These are phyloP conservation scores for Salix caprea DNA, from an alignment of 345 rosid genomes.

Conservation along the genomic window DNA sequence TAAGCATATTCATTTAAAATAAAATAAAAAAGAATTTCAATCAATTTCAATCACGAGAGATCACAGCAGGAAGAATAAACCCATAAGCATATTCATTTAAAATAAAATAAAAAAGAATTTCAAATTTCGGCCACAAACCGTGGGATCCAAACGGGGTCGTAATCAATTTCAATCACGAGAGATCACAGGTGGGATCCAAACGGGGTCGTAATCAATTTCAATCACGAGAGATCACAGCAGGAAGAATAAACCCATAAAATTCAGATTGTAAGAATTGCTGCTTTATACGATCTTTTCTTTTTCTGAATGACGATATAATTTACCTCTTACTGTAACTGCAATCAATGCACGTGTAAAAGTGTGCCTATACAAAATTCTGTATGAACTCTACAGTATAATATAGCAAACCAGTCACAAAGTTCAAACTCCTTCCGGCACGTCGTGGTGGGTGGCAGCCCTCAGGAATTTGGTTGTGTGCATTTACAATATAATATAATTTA, in stretches of 20 bases:
- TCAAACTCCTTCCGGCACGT: not conserved
- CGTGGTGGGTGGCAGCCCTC: not conserved
- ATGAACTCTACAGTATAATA: not conserved
- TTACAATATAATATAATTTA: not conserved
- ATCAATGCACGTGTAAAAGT: not conserved
- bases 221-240: not conserved
- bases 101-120: no score
- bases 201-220: not conserved
- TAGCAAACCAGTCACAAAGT: not conserved
- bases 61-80: no score
- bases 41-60: no score
- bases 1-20: no score
- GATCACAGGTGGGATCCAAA: no score
- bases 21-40: no score
- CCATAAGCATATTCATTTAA: no score
- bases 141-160: no score
- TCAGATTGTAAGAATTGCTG: not conserved
- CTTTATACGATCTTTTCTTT: not conserved
- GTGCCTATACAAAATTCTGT: not conserved
- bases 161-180: not conserved
- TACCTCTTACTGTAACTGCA: not conserved
- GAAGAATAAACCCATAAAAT: not conserved
- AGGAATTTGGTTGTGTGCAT: not conserved
- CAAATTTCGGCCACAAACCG: no score
- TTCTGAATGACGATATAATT: not conserved